Base-by-base conservation (phyloP, 768 basidiomycete species). In the Omphalotus guepiniiformis region DNA sequence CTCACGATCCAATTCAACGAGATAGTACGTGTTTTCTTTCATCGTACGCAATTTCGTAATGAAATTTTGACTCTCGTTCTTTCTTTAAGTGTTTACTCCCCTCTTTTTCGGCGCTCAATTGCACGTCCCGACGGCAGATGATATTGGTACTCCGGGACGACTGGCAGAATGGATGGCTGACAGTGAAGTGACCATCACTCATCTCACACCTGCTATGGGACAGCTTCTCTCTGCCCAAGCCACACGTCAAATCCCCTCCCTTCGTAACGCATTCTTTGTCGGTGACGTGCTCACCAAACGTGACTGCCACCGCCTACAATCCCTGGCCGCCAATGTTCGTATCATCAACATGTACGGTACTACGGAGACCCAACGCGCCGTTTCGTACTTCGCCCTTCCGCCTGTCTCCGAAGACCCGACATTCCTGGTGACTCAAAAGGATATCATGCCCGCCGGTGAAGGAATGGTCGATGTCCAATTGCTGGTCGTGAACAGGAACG, bases 261-360 rank as follows among this genome's bases (percentile, higher is more conserved):
- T 99, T 18, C 71, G 67, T 29, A 92, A 87, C 58, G 96, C 96
- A 8, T 98, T 99, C 74, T 98, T 99, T 62, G 96, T 99, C 37
- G 96, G 96, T n/a, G 96, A 99, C 61, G 83, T 98, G 35, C 82
- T 99, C 47, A 98, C 96, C 51, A 99, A 98, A 67, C 88, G 96
- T 36, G 96, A 99, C 64, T 98, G 95, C 59, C 80, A 88, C 34
- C 88, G 96, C 28, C 77, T 99, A 2, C 96, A 99, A 63, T 76
- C 88, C 2, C 83, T 99, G 39, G 96, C 95, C 2, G 71, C 82
- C 11, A 96, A 98, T 57, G 93, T 94, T 12, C 75, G 83, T 27
- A 97, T 99, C 62, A 85, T 98, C 66, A 99, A 99, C 74, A 99
- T 99, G 96, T 99, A 97, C 64, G 96, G 96, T 13, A 98, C 96